Evolutionary conservation across 805 yeast genomes (phyloP).

Genomic region (Starmerella sirachaensis): DNA sequence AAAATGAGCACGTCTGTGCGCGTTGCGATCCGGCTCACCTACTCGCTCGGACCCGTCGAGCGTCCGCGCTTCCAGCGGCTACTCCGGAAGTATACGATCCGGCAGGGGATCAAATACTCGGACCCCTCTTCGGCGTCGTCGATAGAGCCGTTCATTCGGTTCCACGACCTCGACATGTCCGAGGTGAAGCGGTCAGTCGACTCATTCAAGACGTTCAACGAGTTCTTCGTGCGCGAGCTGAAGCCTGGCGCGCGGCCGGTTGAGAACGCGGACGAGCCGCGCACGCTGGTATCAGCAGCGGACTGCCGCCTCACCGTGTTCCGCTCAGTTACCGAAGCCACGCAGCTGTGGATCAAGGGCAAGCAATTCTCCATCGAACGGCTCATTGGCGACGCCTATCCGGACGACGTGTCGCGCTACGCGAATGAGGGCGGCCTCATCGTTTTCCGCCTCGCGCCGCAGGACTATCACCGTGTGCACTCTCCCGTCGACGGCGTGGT

Average conservation of each 20-base stretch:
- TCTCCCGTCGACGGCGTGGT: constrained; percentile 68
- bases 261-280: constrained; percentile 42
- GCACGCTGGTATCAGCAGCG: constrained; percentile 63
- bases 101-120: constrained; percentile 81
- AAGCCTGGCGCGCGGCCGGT: constrained; percentile 58
- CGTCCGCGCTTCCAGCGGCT: constrained; percentile 65
- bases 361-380: constrained; percentile 55
- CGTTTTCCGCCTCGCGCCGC: constrained; percentile 86
- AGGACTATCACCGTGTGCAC: constrained; percentile 92
- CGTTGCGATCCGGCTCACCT: constrained; percentile 72
- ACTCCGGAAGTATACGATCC: constrained; percentile 52
- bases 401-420: constrained; percentile 30
- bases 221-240: constrained; percentile 72
- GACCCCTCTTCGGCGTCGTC: constrained; percentile 49
- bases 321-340: constrained; percentile 46
- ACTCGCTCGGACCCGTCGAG: constrained; percentile 76
- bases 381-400: constrained; percentile 38
- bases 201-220: constrained; percentile 63
- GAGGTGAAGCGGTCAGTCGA: constrained; percentile 49
- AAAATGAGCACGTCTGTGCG: constrained; percentile 83
- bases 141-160: constrained; percentile 66
- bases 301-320: constrained; percentile 78
- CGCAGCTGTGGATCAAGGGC: constrained; percentile 83
- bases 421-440: constrained; percentile 45
- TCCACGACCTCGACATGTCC: constrained; percentile 64